Evolutionary conservation across 768 basidiomycete genomes (phyloP), one percentile per base, ranked within the genome.

Genomic region (Tylopilus plumbeoviolaceoides): DNA sequence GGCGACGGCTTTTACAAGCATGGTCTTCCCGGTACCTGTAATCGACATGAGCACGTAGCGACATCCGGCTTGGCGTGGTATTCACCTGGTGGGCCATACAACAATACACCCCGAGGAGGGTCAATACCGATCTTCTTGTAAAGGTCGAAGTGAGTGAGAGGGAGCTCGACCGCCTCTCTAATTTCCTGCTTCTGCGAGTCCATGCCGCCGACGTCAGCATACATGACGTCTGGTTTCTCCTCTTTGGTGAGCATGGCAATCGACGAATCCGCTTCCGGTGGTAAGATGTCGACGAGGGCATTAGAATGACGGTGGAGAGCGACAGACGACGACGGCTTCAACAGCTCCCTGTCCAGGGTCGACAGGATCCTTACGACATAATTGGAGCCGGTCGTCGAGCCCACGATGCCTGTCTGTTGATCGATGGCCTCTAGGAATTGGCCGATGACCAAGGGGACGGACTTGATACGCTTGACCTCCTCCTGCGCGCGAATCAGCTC

Each of bases 51-150:
- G 55, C 7, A 25, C 5, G 11, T 36, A 39, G 25, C 5, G 39
- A 28, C 15, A 42, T 46, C 7, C 23, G 9, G 17, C 2, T 47
- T 38, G 14, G 25, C 14, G 23, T 23, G 62, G 20, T 78, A 45
- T 64, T 55, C 30, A 89, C 95, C 95, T 65, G 97, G 97, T 31
- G 97, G 97, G 1, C 97, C 97, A 65, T 97, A 98, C 14, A 99
- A 79, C 50, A 99, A 73, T 3, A 99, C 97, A 73, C 97, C 97
- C 23, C 97, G 82, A 53, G 97, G 97, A 4, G 97, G 97, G 74
- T 99, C 95, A 58, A 99, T 99, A 59, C 97, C 97, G 64, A 99
- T 99, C 77, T 98, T 98, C 77, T 91, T 91, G 80, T 98, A 99
- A 40, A 99, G 75, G 65, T 99, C 95, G 68, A 95, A 95, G 72